Base-by-base conservation (phyloP, 495 filamentous ascomycete genomes). In the Chlorociboria aeruginascens region DNA sequence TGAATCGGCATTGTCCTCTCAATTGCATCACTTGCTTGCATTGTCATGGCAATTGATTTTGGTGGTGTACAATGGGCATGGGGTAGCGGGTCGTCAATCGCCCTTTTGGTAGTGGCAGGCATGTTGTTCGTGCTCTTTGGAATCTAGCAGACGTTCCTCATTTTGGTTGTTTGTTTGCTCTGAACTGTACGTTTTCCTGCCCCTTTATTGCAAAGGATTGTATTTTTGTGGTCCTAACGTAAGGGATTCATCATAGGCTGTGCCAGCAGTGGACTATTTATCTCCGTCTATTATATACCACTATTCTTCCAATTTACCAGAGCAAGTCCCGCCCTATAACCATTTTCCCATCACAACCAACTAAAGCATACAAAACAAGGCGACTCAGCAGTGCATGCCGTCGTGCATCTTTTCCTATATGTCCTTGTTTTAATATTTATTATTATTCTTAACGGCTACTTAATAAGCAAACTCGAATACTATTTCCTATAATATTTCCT, bases 401-500 rank as follows among this genome's bases (percentile, higher is more conserved):
- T 66, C 0, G 63, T 66, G 0, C 67, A 61, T 12, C 62, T 73
- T 0, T 63, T 83, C 1, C 77, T 77, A 16, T 43, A 46, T 8
- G 32, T 49, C 17, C 7, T 11, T 10, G 16, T 43, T 14, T 3
- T 43, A 2, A 43, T 17, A 1, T 30, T 44, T 35, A 52, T 72
- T 17, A 31, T 59, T 3, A 52, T 79, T 8, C 13, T 58, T 33
- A 65, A 69, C 32, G 79, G 80, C n/a, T 60, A 55, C 7, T 44
- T 77, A 9, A 67, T 84, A 53, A 53, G 64, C 6, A 63, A 63
- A 29, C 46, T 67, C 9, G 66, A 66, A 1, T 67, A 69, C 50
- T 82, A 83, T 58, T 70, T 71, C 59, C 71, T 71, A 0, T 73
- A 28, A 62, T 85, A 71, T 56, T 35, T 77, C 9, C 40, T 66